Base-by-base conservation (phyloP, 345 rosid genomes). In the Ceriops decandra region DNA sequence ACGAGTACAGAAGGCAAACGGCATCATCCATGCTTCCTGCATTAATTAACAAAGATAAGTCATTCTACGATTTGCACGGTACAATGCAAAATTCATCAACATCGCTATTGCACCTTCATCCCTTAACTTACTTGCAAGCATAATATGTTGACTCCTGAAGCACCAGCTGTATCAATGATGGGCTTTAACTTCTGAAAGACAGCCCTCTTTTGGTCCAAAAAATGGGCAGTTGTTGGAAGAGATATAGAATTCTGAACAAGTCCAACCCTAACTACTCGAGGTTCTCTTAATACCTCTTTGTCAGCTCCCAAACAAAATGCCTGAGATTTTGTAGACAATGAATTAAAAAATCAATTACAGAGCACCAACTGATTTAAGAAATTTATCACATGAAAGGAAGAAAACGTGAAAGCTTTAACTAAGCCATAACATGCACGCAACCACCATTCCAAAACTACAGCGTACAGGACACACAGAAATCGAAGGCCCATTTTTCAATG, bases 11-110 rank as follows among this genome's bases (percentile, higher is more conserved):
- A 91, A 95, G 60, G 96, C 97, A 84, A 91, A 95, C 5, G 99
- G 97, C 96, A 91, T 91, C 57, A 71, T 91, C 97, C 97, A 95
- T 67, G 97, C 97, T 87, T 95, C 97, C 97, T 93, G 51, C 16
- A 66, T 53, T 6, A 68, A 33, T 15, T 33, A 22, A 66, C 21
- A 59, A 7, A 7, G 28, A 69, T 20, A 27, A 36, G 52, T 62
- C 35, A 67, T 20, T 15, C 21, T 8, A 42, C 47, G 57, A n/a
- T 4, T 35, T 49, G 31, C 60, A 36, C 19, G 53, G 47, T 10
- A 69, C 21, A 20, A 22, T 5, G 42, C 53, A 61, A 57, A 52
- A 19, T 30, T 22, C 51, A 54, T 54, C 26, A 31, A 47, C n/a
- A 35, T 67, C 60, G 60, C 38, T 32, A n/a, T 51, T 27, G 13